Evolutionary conservation across 441 rosid genomes (phyloP), one percentile per base, ranked within the genome.

Genomic region (Eutrema salsugineum): DNA sequence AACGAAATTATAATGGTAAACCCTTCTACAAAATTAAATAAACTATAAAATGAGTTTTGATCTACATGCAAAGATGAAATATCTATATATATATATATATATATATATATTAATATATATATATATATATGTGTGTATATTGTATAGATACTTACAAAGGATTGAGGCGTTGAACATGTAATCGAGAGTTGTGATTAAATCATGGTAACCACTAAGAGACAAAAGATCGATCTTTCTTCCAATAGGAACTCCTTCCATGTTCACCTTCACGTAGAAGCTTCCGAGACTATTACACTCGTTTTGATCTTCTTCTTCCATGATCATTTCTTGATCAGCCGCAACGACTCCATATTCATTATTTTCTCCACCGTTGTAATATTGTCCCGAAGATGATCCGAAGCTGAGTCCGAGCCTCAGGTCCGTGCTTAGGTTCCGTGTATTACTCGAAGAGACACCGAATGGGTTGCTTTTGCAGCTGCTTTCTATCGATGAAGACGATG

Each of bases 171-270:
- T 77, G 88, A 93, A 93, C 97, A 93, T 93, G 58, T 65, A 68
- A 59, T 90, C 90, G 17, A 93, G 90, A 67, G 95, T 86, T n/a
- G 77, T 78, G 24, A 90, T 87, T 63, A 93, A 63, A 58, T 89
- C 92, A 56, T 77, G 81, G 72, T 90, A 93, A 32, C 91, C 90
- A 64, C 77, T 84, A 61, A 85, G 89, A 43, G 92, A 88, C 47
- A 90, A 73, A 2, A 90, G 71, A 80, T 93, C 87, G 14, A 93
- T 62, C 54, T 93, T 93, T 73, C 98, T 82, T 11, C 95, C 98
- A 61, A 93, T 93, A 8, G 89, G 93, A 68, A 90, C 84, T 4
- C 98, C 98, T 65, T 90, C 98, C 98, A 88, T 90, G 83, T 90
- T 88, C 20, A 93, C 97, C 77, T 93, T 93, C 10, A 93, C 97